These are phyloP conservation scores for Globisporangium mamillatum DNA, from an alignment of 352 stramenopile species.

Conservation along the genomic window DNA sequence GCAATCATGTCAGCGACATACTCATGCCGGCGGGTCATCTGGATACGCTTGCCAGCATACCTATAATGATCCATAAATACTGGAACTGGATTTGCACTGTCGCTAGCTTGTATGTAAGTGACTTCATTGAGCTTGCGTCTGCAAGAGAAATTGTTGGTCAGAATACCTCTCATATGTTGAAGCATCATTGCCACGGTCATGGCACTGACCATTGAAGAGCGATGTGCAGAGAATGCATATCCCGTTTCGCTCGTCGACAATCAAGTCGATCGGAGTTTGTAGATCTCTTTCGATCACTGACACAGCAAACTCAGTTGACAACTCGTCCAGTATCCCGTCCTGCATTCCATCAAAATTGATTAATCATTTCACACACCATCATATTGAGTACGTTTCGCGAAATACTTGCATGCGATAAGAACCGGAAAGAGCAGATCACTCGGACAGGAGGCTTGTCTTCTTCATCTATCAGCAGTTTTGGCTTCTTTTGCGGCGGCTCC, in stretches of 20 bases:
- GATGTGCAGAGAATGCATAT: constrained; percentile 37
- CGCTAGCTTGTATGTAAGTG: constrained; percentile 59
- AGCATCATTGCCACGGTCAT: too few relatives aligned
- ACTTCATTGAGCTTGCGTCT: constrained; percentile 30
- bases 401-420: constrained; percentile 11
- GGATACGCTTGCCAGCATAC: constrained; percentile 23
- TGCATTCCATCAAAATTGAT: constrained; percentile 14
- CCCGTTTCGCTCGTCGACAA: constrained; percentile 69
- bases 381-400: not conserved
- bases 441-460: constrained; percentile 14
- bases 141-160: not conserved
- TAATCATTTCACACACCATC: not conserved
- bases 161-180: not conserved
- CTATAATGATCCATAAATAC: constrained; percentile 61
- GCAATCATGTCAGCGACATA: constrained; percentile 9
- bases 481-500: constrained; percentile 21
- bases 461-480: constrained; percentile 16
- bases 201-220: constrained; percentile 39
- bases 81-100: constrained; percentile 52
- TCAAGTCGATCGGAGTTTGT: constrained; percentile 42
- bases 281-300: constrained; percentile 64
- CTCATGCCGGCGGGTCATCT: not conserved
- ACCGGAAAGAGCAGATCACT: constrained; percentile 16
- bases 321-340: constrained; percentile 61
- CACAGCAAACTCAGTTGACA: constrained; percentile 52